Conservation (phyloP, 2,329 filamentous ascomycete species). For the Aspergillus fumigatus region DNA sequence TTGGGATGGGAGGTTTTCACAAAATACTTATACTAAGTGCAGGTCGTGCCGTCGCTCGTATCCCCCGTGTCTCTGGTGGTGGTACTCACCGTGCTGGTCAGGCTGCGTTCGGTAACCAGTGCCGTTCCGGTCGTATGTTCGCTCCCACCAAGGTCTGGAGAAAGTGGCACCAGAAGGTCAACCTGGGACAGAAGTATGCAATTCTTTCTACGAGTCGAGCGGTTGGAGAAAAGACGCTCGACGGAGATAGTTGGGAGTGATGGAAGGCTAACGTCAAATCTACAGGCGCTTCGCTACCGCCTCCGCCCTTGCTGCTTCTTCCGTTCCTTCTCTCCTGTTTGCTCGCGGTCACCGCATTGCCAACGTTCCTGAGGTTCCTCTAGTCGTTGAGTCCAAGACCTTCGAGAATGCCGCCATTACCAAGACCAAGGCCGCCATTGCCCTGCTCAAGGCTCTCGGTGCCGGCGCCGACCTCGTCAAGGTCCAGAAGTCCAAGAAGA, state of each 20-base stretch:
- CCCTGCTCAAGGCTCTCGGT: constrained; percentile 85
- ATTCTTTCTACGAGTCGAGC: neutral
- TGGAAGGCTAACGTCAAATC: constrained; percentile 8
- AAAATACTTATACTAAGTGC: constrained; percentile 10
- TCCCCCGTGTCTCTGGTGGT: constrained; percentile 99
- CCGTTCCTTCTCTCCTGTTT: constrained; percentile 88
- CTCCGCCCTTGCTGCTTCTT: constrained; percentile 94
- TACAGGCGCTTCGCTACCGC: constrained; percentile 89
- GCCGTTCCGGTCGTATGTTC: constrained; percentile 99
- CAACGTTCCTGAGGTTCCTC: constrained; percentile 89
- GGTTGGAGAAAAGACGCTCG: neutral
- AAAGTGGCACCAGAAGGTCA: constrained; percentile 99
- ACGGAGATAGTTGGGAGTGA: neutral
- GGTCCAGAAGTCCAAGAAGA: constrained; percentile 94
- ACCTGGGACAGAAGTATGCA: constrained; percentile 89
- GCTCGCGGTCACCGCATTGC: constrained; percentile 96
- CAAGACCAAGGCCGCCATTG: constrained; percentile 84
- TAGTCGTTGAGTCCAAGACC: constrained; percentile 87
- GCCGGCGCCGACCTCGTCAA: constrained; percentile 88
- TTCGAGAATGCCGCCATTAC: constrained; percentile 74
- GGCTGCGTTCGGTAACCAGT: constrained; percentile 99
- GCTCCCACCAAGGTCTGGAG: constrained; percentile 99
- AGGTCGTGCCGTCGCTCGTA: constrained; percentile 99
- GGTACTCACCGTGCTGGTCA: constrained; percentile 99
- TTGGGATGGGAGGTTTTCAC: constrained; percentile 5